Evolutionary conservation across 208 protist species (phyloP), one percentile per base, ranked within the genome.

Genomic region (Leishmania major): DNA sequence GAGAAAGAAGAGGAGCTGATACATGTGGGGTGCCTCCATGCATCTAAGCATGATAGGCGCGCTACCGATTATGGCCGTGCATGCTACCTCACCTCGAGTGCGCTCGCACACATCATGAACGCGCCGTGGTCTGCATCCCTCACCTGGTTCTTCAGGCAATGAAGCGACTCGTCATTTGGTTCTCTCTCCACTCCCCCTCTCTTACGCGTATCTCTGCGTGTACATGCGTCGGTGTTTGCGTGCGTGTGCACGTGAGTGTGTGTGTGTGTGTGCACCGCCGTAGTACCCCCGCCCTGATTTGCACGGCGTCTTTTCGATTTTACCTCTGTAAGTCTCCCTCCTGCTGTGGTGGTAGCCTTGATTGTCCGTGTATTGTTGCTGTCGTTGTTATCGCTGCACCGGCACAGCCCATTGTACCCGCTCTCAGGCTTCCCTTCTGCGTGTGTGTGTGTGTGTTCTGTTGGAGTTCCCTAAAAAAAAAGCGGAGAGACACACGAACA

Each of bases 291-390:
- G 73, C 64, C 72, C 8, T 79, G 2, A 75, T 5, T n/a, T 40
- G n/a, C 4, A n/a, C 43, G n/a, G 40, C 51, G 71, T 80, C 35
- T 59, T 77, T 53, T n/a, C 70, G 11, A 70, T 88, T 43, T 60
- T 49, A 49, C 45, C 53, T 82, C 62, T 19, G 10, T 25, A 7
- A 37, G 62, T 69, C 62, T 40, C 31, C 15, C 62, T 69, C 31
- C 62, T 84, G 28, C 69, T 51, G 69, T 81, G 37, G 69, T 53
- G 77, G 10, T 72, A 8, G 45, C 62, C 62, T 40, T 69, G 13
- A 69, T 8, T 69, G 49, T 47, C 25, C 31, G 28, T 69, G 55
- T 25, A 73, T 80, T 59, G 51, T 28, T 59, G 70, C 43, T 40
- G 10, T 22, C 53, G 31, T 43, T 25, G 66, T 53, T 57, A 40